phyloP scores from a whole-genome alignment of 1,284 basidiomycete genomes.

The Amylostereum areolatum region DNA sequence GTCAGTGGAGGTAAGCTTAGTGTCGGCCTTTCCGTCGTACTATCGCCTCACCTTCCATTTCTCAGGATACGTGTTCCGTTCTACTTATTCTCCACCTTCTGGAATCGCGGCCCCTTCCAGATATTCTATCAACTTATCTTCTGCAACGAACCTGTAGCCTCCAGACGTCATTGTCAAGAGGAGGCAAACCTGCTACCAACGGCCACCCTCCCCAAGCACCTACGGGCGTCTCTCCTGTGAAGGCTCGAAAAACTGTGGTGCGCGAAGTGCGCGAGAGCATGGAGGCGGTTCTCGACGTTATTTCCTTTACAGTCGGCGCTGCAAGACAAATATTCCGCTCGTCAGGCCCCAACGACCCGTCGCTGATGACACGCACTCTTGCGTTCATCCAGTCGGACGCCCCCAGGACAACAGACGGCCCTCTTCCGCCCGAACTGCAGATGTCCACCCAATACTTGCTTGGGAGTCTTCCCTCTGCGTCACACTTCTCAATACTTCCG shows the following conservation, averaged over 20 bases:
- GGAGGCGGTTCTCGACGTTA: constrained; percentile 42
- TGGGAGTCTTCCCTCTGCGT: constrained; percentile 61
- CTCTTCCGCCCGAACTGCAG: constrained; percentile 48
- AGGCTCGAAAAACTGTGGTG: constrained; percentile 27
- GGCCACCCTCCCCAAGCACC: constrained; percentile 24
- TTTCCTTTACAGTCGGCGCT: constrained; percentile 50
- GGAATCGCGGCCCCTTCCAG: constrained; percentile 71
- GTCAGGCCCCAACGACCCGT: constrained; percentile 19
- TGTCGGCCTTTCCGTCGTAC: constrained; percentile 7
- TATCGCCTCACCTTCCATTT: constrained; percentile 5
- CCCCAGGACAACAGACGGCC: constrained; percentile 13
- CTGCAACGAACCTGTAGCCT: constrained; percentile 68
- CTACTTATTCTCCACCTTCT: constrained; percentile 79
- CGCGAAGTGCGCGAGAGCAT: constrained; percentile 48
- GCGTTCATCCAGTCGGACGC: constrained; percentile 52
- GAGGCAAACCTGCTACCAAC: constrained; percentile 24
- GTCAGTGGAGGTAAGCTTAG: constrained; percentile 39
- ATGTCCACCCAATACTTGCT: constrained; percentile 61
- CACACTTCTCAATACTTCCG: constrained; percentile 64
- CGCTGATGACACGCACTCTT: constrained; percentile 52
- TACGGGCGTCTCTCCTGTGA: constrained; percentile 15
- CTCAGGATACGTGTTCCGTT: constrained; percentile 66
- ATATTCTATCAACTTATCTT: constrained; percentile 66
- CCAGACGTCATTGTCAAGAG: constrained; percentile 34
- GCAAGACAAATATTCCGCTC: constrained; percentile 50